Conservation (phyloP, 371 early-diverging fungal genomes). For the Rhizopus arrhizus region DNA sequence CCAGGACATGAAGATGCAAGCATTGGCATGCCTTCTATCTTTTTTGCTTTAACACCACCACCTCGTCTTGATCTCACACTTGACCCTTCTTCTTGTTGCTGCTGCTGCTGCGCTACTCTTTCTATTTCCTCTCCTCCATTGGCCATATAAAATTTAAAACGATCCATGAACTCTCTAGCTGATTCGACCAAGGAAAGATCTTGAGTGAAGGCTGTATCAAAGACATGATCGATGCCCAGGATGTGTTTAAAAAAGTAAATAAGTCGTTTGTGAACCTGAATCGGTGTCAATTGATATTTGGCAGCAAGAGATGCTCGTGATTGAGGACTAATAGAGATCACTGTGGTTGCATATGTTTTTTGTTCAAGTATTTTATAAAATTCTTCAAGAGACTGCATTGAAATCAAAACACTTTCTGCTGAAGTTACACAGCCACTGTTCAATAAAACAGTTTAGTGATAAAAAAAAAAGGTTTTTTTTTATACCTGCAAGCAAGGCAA, state of each 20-base stretch:
- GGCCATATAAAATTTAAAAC: constrained; percentile 56
- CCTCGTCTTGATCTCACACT: constrained; percentile 28
- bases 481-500: constrained; percentile 95
- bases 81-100: constrained; percentile 6
- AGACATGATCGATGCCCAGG: constrained; percentile 83
- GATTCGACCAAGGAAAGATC: constrained; percentile 84
- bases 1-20: constrained; percentile 88
- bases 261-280: constrained; percentile 64
- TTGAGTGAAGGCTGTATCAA: constrained; percentile 86
- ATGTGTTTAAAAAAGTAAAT: constrained; percentile 65
- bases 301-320: constrained; percentile 87
- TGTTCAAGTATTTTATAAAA: constrained; percentile 72
- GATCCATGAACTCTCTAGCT: constrained; percentile 86
- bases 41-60: constrained; percentile 21
- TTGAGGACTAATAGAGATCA: constrained; percentile 90
- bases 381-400: constrained; percentile 89
- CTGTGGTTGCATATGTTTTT: constrained; percentile 68
- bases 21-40: constrained; percentile 61
- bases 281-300: constrained; percentile 71
- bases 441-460: constrained; percentile 1
- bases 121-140: constrained; percentile 45
- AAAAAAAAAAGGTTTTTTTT: constrained; percentile 4
- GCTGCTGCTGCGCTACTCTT: constrained; percentile 14
- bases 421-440: constrained; percentile 95
- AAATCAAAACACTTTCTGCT: constrained; percentile 91